These are phyloP conservation scores for Melastoma candidum DNA, from an alignment of 441 rosid genomes.

Conservation along the genomic window DNA sequence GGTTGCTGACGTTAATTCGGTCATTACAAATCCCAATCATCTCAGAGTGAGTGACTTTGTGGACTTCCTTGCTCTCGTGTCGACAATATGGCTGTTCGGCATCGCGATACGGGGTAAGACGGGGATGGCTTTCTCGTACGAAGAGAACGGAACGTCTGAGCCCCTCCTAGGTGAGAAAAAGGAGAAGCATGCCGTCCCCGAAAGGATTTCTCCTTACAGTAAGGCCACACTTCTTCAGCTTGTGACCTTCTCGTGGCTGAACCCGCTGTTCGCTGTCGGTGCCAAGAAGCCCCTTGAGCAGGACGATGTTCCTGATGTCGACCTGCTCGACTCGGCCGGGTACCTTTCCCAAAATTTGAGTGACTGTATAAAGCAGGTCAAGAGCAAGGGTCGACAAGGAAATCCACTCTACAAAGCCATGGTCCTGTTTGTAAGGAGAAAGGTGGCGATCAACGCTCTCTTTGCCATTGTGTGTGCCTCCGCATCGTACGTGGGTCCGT, in stretches of 20 bases:
- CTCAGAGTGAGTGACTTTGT: slow-evolving; percentile 33
- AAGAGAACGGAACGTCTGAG: slow-evolving; percentile 30
- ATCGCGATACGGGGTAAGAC: slow-evolving; percentile 69
- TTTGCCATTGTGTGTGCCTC: slow-evolving; percentile 67
- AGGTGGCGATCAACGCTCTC: slow-evolving; percentile 64
- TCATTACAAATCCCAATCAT: slow-evolving; percentile 23
- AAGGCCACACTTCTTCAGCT: slow-evolving; percentile 70
- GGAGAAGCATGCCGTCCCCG: slow-evolving; percentile 19
- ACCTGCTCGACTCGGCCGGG: slow-evolving; percentile 53
- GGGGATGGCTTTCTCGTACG: slow-evolving; percentile 24
- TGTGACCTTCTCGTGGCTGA: slow-evolving; percentile 90
- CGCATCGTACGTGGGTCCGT: slow-evolving; percentile 85
- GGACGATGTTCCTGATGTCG: slow-evolving; percentile 70
- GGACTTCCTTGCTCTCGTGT: slow-evolving; percentile 40
- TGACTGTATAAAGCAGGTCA: slow-evolving; percentile 44
- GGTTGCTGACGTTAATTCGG: slow-evolving; percentile 26
- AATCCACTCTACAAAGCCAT: slow-evolving; percentile 69
- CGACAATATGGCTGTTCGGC: slow-evolving; percentile 46
- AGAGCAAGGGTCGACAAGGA: slow-evolving; percentile 33
- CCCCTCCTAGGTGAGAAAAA: slow-evolving; percentile 45
- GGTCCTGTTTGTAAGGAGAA: slow-evolving; percentile 49
- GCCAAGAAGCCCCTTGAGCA: slow-evolving; percentile 63
- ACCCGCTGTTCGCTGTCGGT: slow-evolving; percentile 66
- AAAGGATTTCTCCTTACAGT: slow-evolving; percentile 52
- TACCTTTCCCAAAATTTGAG: slow-evolving; percentile 42